These are phyloP conservation scores for Paramecium caudatum DNA, from an alignment of 73 alveolate genomes.

Conservation along the genomic window DNA sequence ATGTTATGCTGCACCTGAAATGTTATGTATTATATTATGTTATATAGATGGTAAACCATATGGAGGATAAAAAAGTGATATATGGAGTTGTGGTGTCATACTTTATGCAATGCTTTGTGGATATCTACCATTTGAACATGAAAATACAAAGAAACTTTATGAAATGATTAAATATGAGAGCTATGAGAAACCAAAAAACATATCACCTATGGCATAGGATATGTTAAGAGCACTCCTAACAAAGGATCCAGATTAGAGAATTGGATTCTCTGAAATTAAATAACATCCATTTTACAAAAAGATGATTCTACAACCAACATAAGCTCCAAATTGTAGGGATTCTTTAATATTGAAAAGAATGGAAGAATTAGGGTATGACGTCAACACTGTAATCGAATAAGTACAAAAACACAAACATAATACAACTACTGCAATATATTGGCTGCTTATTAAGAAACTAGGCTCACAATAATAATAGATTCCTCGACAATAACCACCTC, in stretches of 20 bases:
- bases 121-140: constrained; percentile 81
- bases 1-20: constrained; percentile 89
- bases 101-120: constrained; percentile 85
- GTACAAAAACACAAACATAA: constrained; percentile 22
- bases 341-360: neutral
- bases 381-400: neutral
- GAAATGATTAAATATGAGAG: constrained; percentile 65
- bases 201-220: constrained; percentile 28
- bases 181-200: constrained; percentile 61
- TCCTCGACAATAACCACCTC: neutral
- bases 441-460: neutral
- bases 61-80: constrained; percentile 78
- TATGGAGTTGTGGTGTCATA: constrained; percentile 85
- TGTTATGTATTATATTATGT: constrained; percentile 73
- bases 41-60: constrained; percentile 71
- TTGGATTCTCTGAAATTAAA: constrained; percentile 5
- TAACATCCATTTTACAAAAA: constrained; percentile 39
- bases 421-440: constrained; percentile 26
- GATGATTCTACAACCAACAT: neutral
- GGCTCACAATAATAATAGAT: neutral
- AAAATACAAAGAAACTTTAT: constrained; percentile 60
- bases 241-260: constrained; percentile 49
- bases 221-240: constrained; percentile 1
- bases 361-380: constrained; percentile 46
- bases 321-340: neutral